Conservation (phyloP, 495 filamentous ascomycete species). For the Xylona heveae region DNA sequence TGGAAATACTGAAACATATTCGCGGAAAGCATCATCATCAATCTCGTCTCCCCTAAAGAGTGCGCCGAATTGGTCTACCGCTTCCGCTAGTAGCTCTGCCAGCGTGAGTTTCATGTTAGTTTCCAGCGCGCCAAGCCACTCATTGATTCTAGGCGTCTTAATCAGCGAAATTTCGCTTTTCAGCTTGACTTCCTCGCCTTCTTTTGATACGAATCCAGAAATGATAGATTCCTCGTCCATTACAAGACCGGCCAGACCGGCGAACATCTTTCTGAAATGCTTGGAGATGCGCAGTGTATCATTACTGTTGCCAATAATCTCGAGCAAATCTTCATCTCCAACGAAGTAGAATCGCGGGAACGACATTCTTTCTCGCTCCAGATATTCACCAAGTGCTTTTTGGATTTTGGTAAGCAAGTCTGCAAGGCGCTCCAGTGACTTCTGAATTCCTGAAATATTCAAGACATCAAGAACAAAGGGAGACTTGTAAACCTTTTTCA, state of each 20-base stretch:
- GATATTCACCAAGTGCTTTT: constrained; percentile 94
- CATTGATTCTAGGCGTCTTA: constrained; percentile 90
- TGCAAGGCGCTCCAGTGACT: constrained; percentile 80
- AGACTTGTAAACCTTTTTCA: constrained; percentile 95
- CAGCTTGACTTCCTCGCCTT: constrained; percentile 73
- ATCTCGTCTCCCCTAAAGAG: constrained; percentile 47
- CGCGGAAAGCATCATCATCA: constrained; percentile 41
- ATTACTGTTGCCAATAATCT: constrained; percentile 98
- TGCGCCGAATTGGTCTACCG: constrained; percentile 50
- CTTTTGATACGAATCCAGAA: constrained; percentile 82
- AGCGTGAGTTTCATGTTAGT: constrained; percentile 85
- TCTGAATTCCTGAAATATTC: constrained; percentile 84
- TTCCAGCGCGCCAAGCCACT: constrained; percentile 85
- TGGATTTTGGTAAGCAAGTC: constrained; percentile 98
- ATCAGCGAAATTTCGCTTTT: constrained; percentile 79
- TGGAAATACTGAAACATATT: constrained; percentile 62
- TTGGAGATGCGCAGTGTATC: constrained; percentile 89
- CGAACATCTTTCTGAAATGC: constrained; percentile 99
- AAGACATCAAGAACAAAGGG: constrained; percentile 89
- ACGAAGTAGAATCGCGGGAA: constrained; percentile 99
- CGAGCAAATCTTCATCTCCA: constrained; percentile 93
- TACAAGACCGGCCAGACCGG: constrained; percentile 69
- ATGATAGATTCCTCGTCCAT: constrained; percentile 84
- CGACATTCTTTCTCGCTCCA: constrained; percentile 88
- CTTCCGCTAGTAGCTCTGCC: constrained; percentile 75